phyloP scores from a whole-genome alignment of 2,329 filamentous ascomycete species.

The Fusarium brachygibbosum region DNA sequence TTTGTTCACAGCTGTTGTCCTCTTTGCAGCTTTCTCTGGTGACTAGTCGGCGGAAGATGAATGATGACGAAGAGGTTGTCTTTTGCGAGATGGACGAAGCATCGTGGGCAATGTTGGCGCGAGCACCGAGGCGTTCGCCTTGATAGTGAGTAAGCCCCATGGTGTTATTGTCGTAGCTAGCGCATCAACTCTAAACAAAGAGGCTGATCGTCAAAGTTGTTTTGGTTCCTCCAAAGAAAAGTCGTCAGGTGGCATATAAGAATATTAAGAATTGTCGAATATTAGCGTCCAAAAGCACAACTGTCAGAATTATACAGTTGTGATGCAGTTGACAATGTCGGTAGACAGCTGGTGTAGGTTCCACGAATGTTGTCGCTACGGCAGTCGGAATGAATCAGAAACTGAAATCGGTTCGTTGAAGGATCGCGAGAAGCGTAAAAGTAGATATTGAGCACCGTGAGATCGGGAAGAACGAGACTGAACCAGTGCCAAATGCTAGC shows the following conservation, averaged over 20 bases:
- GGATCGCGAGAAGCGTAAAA: conserved; percentile 33
- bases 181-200: conserved; percentile 34
- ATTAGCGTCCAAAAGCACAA: conserved; percentile 39
- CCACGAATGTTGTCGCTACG: conserved; percentile 23
- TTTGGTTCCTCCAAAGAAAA: conserved; percentile 28
- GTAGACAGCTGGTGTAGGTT: conserved; percentile 25
- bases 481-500: conserved; percentile 41
- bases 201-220: conserved; percentile 20
- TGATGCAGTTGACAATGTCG: too few species aligned
- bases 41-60: conserved; percentile 41
- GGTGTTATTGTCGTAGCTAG: conserved; percentile 17
- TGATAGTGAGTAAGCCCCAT: conserved; percentile 42
- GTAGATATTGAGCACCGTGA: conserved; percentile 21
- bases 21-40: conserved; percentile 42
- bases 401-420: conserved; percentile 42
- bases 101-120: conserved; percentile 46
- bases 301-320: conserved; percentile 44
- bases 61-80: conserved; percentile 21
- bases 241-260: conserved; percentile 14
- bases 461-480: conserved; percentile 21
- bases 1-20: conserved; percentile 67
- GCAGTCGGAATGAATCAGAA: conserved; percentile 31
- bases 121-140: conserved; percentile 48
- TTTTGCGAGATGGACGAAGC: conserved; percentile 14
- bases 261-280: conserved; percentile 42